Base-by-base conservation (phyloP, 495 filamentous ascomycete genomes). In the Clohesyomyces aquaticus region DNA sequence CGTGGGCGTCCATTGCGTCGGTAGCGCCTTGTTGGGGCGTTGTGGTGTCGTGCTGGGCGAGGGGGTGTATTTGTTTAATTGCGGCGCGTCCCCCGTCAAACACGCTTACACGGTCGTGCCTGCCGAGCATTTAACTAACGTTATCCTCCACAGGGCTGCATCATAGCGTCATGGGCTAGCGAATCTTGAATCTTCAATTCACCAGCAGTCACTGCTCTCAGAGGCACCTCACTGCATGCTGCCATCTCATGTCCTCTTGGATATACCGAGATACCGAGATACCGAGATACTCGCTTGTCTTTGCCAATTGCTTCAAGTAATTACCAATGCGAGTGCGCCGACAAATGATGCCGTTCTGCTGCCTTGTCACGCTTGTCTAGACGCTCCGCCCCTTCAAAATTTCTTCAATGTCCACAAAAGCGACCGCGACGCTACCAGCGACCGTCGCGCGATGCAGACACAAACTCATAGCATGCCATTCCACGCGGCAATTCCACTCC, bases 1-100 rank as follows among this genome's bases (percentile, higher is more conserved):
- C 22, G 16, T 29, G 19, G 6, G 59, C 27, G 64, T 76, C 81
- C 87, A 89, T 90, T 19, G 25, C 54, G 51, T 9, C 55, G 46
- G 18, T 42, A 11, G 22, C 38, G 32, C 14, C 26, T 19, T 29
- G 25, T 4, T 41, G 19, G 22, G 35, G n/a, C n/a, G 14, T 59
- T 32, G 18, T 42, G 16, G 22, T 47, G 32, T 11, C 26, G 29
- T 29, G 25, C 9, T 41, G 19, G 22, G 35, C 12, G 41, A 18
- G 18, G 47, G 12, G 47, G 50, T 62, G 22, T 18, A 22, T 4
- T 55, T 18, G 41, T 53, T 18, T 3, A 10, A 14, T 2, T 4
- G 19, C 22, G 42, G 25, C 62, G 62, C 55, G 62, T 65, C 62
- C 10, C 4, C 21, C 43, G 18, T n/a, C 19, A 53, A 41, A 65